A percentile compares a stretch with the other conserved stretches of the same genome.
Evolutionary conservation across 176 grass and related monocot genomes (phyloP).

Genomic region (Phragmites australis): DNA sequence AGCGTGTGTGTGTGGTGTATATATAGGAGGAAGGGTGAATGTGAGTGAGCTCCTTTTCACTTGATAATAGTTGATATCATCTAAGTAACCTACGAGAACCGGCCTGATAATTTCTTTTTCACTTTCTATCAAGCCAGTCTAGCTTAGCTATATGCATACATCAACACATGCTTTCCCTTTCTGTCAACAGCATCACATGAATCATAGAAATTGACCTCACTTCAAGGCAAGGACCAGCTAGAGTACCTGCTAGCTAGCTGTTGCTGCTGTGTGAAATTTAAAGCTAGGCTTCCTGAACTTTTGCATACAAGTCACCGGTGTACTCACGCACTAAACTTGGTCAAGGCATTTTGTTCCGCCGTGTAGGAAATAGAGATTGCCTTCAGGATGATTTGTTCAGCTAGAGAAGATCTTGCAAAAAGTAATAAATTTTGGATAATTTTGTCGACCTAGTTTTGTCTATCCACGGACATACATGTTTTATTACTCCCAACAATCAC

Average conservation of each 20-base stretch:
- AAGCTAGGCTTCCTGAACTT: background rate
- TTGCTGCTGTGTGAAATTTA: slow-evolving; percentile 22
- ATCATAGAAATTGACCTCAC: slow-evolving; percentile 34
- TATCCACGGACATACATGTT: too few species aligned
- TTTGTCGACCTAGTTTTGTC: background rate
- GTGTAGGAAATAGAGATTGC: background rate
- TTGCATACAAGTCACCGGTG: background rate
- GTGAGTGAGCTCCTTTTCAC: slow-evolving; percentile 65
- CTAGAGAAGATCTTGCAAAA: background rate
- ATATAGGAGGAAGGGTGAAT: slow-evolving; percentile 26
- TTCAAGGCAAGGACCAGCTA: slow-evolving; percentile 13
- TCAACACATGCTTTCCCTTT: slow-evolving; percentile 36
- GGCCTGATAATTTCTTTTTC: slow-evolving; percentile 39
- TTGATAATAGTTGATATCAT: slow-evolving; percentile 57
- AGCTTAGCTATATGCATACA: too few species aligned
- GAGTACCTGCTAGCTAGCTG: background rate
- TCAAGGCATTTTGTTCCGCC: slow-evolving; percentile 3
- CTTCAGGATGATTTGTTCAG: background rate
- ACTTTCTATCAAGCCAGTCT: slow-evolving; percentile 9
- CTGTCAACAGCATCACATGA: slow-evolving; percentile 51
- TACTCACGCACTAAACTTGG: background rate
- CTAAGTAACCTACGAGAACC: background rate
- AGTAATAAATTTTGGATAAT: background rate
- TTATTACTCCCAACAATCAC: too few species aligned
- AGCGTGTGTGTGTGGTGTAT: background rate